Evolutionary conservation across 192 early-diverging fungal genomes (phyloP).

Genomic region (Diversispora epigaea): DNA sequence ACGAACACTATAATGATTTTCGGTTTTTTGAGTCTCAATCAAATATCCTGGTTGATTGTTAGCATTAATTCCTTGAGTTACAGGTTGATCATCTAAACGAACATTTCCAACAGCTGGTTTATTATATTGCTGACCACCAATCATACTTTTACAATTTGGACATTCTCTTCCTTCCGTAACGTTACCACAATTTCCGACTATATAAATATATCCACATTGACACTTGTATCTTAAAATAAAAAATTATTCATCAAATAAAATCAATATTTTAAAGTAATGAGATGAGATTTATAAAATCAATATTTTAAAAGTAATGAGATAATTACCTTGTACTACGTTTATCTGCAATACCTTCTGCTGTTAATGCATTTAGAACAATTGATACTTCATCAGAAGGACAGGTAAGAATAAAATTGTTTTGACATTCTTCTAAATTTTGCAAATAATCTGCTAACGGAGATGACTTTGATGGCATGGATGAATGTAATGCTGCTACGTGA

Average conservation of each 20-base stretch:
- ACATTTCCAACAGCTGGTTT: background rate
- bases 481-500: slow-evolving; percentile 17
- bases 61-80: background rate
- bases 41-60: slow-evolving; percentile 26
- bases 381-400: slow-evolving; percentile 5
- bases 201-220: slow-evolving; percentile 26
- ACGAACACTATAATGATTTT: slow-evolving; percentile 5
- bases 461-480: slow-evolving; percentile 16
- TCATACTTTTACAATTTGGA: slow-evolving; percentile 10
- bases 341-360: background rate
- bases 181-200: slow-evolving; percentile 29
- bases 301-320: background rate
- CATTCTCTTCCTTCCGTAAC: background rate
- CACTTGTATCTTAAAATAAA: slow-evolving; percentile 31
- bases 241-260: background rate
- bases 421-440: slow-evolving; percentile 3
- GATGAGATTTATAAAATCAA: background rate
- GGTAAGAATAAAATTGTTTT: slow-evolving; percentile 7
- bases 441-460: slow-evolving; percentile 21
- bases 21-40: background rate
- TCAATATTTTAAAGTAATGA: no score
- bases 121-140: background rate
- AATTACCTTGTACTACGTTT: background rate
- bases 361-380: background rate
- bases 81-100: slow-evolving; percentile 3